These are phyloP conservation scores for Actinomortierella ambigua DNA, from an alignment of 371 early-diverging fungal species.

Conservation along the genomic window DNA sequence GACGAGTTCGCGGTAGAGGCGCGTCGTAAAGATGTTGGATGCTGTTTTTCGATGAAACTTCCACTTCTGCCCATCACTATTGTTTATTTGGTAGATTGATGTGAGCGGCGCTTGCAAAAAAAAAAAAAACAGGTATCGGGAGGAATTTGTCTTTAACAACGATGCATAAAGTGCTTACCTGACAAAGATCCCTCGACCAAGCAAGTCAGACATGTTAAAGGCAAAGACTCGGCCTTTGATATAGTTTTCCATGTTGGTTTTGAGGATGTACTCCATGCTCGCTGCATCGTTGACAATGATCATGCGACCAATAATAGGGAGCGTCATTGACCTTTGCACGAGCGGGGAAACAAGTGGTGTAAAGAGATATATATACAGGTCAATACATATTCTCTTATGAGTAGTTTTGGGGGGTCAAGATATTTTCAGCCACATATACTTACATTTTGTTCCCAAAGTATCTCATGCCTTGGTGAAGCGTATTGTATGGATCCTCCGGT, in stretches of 20 bases:
- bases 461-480: background rate
- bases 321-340: background rate
- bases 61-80: background rate
- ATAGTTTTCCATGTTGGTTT: background rate
- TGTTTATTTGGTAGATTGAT: too few species aligned
- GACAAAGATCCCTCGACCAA: background rate
- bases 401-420: too few species aligned
- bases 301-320: background rate
- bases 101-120: too few species aligned
- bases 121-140: too few species aligned
- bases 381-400: too few species aligned
- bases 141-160: too few species aligned
- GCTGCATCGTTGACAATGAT: background rate
- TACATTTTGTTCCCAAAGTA: too few species aligned
- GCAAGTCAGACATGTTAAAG: background rate
- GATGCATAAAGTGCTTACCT: too few species aligned
- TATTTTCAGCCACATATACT: too few species aligned
- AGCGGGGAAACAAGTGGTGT: too few species aligned
- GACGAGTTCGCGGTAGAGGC: background rate
- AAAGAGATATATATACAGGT: too few species aligned
- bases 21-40: background rate
- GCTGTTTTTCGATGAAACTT: background rate
- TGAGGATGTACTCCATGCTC: background rate
- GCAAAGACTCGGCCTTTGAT: background rate
- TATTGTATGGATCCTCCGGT: slow-evolving; percentile 4